Evolutionary conservation across 2,329 filamentous ascomycete genomes (phyloP), one percentile per base, ranked within the genome.

Genomic region (Botrytis deweyae): DNA sequence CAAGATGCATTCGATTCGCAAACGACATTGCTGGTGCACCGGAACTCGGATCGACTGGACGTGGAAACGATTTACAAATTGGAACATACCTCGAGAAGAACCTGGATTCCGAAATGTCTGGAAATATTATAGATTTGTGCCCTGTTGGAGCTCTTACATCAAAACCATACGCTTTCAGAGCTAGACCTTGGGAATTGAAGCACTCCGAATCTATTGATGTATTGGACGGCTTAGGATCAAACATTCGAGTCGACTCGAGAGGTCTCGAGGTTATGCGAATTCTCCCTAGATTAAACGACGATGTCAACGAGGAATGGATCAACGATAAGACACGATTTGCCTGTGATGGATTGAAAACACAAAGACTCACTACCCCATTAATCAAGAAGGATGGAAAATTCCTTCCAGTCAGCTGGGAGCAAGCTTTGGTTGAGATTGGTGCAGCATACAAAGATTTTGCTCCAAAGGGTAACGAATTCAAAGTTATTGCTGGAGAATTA

Each of bases 271-370:
- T 99, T 70, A 97, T 99, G 95, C 92, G 96, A 79, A 88, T 99
- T 75, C 82, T 98, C 25, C 96, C 96, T 74, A 90, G 96, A 80
- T 88, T 99, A 75, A 99, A 99, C 83, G 96, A 99, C 82, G 95
- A 98, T 80, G 90, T 99, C 80, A 99, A 99, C 83, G 96, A 99
- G 86, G 96, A 99, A 84, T 99, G 96, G 96, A 98, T 99, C 83
- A 96, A 98, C 84, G 96, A 99, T 87, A 99, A 98, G 88, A 91
- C 94, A 59, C 91, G 96, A 77, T 99, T 98, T 83, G 95, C 96
- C 61, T 97, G 95, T 82, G 96, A 99, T 82, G 96, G 96, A 68
- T 88, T 99, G 78, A 97, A 95, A 89, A 98, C 95, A 65, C 96
- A 99, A 85, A 90, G 96, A 81, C 87, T 99, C 73, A 98, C 96